These are phyloP conservation scores for Salvia rosmarinus DNA, from an alignment of 257 asterid genomes.

Conservation along the genomic window DNA sequence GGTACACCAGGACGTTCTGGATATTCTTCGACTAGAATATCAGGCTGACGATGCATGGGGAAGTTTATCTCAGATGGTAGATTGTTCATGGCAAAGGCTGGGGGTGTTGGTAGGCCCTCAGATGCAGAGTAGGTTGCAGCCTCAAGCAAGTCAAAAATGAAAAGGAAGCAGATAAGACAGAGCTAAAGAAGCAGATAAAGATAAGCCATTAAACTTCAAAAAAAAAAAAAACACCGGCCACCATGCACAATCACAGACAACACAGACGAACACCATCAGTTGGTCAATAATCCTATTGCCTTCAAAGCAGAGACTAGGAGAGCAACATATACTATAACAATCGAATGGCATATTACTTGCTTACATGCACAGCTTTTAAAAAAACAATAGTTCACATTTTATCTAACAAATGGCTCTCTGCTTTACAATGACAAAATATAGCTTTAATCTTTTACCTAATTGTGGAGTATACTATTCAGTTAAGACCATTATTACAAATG, in stretches of 20 bases:
- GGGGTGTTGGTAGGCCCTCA: constrained; percentile 90
- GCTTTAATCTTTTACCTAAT: background rate
- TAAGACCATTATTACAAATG: background rate
- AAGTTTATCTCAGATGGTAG: constrained; percentile 52
- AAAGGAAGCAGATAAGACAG: constrained; percentile 36
- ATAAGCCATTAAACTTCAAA: background rate
- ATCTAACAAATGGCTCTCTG: background rate
- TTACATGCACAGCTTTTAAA: background rate
- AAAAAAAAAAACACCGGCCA: background rate
- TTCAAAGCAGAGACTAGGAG: background rate
- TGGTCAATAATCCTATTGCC: background rate
- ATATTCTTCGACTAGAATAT: constrained; percentile 56
- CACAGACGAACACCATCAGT: background rate
- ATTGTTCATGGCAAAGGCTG: constrained; percentile 74
- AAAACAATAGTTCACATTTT: background rate
- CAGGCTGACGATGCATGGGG: constrained; percentile 51
- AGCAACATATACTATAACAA: background rate
- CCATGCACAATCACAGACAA: background rate
- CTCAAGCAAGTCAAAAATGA: constrained; percentile 47
- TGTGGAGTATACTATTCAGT: background rate
- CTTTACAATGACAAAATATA: background rate
- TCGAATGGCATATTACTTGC: background rate
- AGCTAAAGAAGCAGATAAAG: constrained; percentile 6
- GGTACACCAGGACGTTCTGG: constrained; percentile 95
- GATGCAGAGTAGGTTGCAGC: constrained; percentile 61